These are phyloP conservation scores for Alternaria ventricosa DNA, from an alignment of 2,329 filamentous ascomycete species.

Conservation along the genomic window DNA sequence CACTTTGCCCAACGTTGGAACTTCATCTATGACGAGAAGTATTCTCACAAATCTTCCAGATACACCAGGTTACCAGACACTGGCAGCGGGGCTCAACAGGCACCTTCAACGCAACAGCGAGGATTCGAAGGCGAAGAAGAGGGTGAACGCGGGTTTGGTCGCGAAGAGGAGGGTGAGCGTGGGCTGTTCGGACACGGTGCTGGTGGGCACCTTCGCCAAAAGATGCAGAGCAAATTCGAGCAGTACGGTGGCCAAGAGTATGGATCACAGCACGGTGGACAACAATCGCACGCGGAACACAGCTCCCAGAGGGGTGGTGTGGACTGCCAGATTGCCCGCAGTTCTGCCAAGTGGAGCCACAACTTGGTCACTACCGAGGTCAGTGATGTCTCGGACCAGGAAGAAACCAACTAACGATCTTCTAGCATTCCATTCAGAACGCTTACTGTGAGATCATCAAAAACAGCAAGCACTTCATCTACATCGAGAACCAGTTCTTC, in stretches of 20 bases:
- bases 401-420: constrained; percentile 12
- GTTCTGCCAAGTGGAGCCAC: constrained; percentile 64
- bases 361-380: constrained; percentile 61
- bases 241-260: constrained; percentile 32
- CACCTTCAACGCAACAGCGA: constrained; percentile 46
- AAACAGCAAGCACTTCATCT: constrained; percentile 74
- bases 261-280: constrained; percentile 14
- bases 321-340: constrained; percentile 49
- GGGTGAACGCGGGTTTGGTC: constrained; percentile 46
- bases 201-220: constrained; percentile 31
- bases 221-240: constrained; percentile 32
- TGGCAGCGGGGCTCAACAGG: constrained; percentile 41
- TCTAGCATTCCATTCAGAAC: constrained; percentile 79
- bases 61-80: constrained; percentile 51
- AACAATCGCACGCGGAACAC: constrained; percentile 42
- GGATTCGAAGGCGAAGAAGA: constrained; percentile 44
- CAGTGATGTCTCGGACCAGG: constrained; percentile 13
- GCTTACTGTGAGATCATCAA: constrained; percentile 78
- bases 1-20: constrained; percentile 93
- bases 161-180: constrained; percentile 39
- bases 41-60: constrained; percentile 63
- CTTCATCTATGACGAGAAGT: constrained; percentile 86
- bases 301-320: constrained; percentile 36
- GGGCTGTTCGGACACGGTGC: constrained; percentile 40
- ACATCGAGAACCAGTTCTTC: constrained; percentile 89